Evolutionary conservation across 768 basidiomycete species (phyloP).

Genomic region (Tricholoma bakamatsutake): DNA sequence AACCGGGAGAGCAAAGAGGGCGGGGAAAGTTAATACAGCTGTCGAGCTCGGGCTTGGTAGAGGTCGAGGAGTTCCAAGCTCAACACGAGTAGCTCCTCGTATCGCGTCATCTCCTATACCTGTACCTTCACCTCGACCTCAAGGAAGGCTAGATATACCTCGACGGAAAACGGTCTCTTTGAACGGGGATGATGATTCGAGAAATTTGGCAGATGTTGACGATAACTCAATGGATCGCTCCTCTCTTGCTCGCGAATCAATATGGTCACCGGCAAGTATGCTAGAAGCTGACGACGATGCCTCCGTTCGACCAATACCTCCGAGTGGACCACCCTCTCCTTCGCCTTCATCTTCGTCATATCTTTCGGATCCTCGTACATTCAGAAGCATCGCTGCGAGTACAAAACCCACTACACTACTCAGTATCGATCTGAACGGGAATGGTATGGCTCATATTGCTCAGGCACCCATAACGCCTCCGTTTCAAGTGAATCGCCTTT

Average conservation of each 20-base stretch:
- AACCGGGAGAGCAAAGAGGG: constrained; percentile 51
- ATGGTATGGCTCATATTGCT: constrained; percentile 88
- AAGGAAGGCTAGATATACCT: constrained; percentile 27
- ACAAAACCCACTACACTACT: constrained; percentile 94
- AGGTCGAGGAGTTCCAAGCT: constrained; percentile 22
- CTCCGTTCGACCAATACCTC: constrained; percentile 83
- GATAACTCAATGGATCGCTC: constrained; percentile 44
- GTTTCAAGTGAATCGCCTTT: constrained; percentile 45
- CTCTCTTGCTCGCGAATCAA: constrained; percentile 64
- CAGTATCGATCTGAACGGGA: constrained; percentile 78
- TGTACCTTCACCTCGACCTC: constrained; percentile 30
- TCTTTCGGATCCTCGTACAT: constrained; percentile 75
- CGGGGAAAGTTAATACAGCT: constrained; percentile 29
- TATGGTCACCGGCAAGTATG: constrained; percentile 72
- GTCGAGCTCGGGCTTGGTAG: constrained; percentile 27
- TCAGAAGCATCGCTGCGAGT: constrained; percentile 76
- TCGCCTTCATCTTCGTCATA: constrained; percentile 83
- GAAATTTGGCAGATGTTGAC: constrained; percentile 39
- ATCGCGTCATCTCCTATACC: constrained; percentile 41
- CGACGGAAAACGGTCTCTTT: constrained; percentile 60
- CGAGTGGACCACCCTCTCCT: constrained; percentile 82
- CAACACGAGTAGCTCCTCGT: constrained; percentile 32
- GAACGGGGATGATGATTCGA: constrained; percentile 49
- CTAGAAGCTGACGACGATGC: constrained; percentile 93
- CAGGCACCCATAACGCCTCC: constrained; percentile 67